Conservation (phyloP, 169 alveolate genomes). For the Cryptosporidium sp. region DNA sequence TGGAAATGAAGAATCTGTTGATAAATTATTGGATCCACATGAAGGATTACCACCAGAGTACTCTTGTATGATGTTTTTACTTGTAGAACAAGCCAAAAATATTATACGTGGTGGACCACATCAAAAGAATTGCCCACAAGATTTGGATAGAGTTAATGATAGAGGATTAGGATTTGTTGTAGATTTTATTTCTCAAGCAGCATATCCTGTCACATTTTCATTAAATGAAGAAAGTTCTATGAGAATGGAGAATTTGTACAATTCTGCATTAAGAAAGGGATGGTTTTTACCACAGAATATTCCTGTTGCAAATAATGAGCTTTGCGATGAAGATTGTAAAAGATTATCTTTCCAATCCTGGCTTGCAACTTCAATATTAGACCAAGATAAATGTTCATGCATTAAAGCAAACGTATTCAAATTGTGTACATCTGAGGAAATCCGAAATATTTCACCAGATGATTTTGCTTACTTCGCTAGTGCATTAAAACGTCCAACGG, state of each 20-base stretch:
- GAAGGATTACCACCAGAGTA: constrained; percentile 70
- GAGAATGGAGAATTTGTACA: constrained; percentile 74
- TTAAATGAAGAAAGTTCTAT: constrained; percentile 72
- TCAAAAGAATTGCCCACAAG: constrained; percentile 70
- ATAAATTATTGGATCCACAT: constrained; percentile 40
- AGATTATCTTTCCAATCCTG: constrained; percentile 75
- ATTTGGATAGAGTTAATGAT: constrained; percentile 43
- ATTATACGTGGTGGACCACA: constrained; percentile 73
- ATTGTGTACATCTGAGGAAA: constrained; percentile 64
- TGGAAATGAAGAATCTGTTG: constrained; percentile 60
- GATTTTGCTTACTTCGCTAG: constrained; percentile 75
- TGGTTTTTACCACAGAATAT: constrained; percentile 70
- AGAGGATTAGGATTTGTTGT: constrained; percentile 69
- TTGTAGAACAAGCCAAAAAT: constrained; percentile 72
- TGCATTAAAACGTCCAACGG: constrained; percentile 59
- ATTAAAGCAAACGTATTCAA: constrained; percentile 71
- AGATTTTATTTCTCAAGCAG: constrained; percentile 73
- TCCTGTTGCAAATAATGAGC: constrained; percentile 56
- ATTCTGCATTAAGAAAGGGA: constrained; percentile 57
- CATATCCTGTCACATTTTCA: constrained; percentile 74
- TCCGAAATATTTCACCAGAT: constrained; percentile 56
- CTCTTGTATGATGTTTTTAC: constrained; percentile 74
- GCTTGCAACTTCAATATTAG: constrained; percentile 74
- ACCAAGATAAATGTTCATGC: constrained; percentile 72
- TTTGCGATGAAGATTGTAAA: constrained; percentile 72